Percentiles rank a stretch among this genome's conserved stretches.
Evolutionary conservation across 495 filamentous ascomycete species (phyloP).

Genomic region (Cairneyella variabilis): DNA sequence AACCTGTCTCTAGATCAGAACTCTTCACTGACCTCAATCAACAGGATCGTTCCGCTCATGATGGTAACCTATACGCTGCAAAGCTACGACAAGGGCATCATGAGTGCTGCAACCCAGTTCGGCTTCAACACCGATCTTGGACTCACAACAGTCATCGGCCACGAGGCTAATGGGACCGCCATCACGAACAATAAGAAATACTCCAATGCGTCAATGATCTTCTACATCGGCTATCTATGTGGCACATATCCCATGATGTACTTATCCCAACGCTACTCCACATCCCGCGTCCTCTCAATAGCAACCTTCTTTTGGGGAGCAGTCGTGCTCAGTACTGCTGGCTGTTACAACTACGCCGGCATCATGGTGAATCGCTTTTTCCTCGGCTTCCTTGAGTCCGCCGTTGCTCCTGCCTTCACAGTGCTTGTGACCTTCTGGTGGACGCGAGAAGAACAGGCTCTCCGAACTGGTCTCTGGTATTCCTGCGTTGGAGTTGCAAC

Average conservation of each 20-base stretch:
- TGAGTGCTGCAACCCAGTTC: conserved; percentile 59
- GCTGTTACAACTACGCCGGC: conserved; percentile 16
- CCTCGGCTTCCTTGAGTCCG: conserved; percentile 57
- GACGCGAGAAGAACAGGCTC: conserved; percentile 50
- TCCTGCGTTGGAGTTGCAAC: conserved; percentile 33
- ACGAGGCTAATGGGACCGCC: conserved; percentile 44
- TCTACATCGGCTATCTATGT: conserved; percentile 30
- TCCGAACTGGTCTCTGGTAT: conserved; percentile 40
- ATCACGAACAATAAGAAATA: conserved; percentile 37
- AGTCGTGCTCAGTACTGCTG: conserved; percentile 28
- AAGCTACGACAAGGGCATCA: conserved; percentile 55
- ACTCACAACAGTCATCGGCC: conserved; percentile 46
- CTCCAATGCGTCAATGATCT: conserved; percentile 43
- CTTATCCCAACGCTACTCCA: conserved; percentile 38
- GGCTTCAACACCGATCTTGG: conserved; percentile 67
- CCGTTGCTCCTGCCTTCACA: conserved; percentile 25
- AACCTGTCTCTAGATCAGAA: background rate
- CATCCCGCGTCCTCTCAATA: conserved; percentile 36
- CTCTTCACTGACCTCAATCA: background rate
- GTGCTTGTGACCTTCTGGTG: conserved; percentile 64
- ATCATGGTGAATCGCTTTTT: conserved; percentile 43
- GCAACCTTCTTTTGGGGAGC: conserved; percentile 29
- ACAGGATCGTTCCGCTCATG: conserved; percentile 41
- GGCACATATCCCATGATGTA: conserved; percentile 47
- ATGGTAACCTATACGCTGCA: conserved; percentile 50